Evolutionary conservation across 805 yeast genomes (phyloP), one percentile per base, ranked within the genome.

Genomic region (Candida insectalens): DNA sequence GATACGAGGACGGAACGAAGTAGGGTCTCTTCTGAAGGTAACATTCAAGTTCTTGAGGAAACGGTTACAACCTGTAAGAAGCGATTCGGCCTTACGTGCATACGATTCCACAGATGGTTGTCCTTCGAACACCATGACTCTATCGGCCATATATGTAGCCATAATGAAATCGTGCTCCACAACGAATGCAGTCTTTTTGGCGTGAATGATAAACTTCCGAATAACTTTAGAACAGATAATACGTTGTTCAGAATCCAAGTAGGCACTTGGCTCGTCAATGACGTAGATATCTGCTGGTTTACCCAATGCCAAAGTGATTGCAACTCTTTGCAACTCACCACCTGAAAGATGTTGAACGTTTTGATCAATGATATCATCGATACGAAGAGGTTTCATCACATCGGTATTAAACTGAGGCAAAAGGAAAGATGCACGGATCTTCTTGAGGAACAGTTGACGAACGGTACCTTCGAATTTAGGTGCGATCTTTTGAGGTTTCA

Each of bases 151-250:
- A 60, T 92, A 92, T 13, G 99, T 92, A 45, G 98, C 97, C 99
- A 92, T 92, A 69, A 92, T 92, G 74, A 92, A 92, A 74, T 92
- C 99, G 77, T 92, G 99, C 79, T 92, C 99, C 39, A 92, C 99
- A 51, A 92, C 71, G 60, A 92, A 92, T n/a, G 99, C 98, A 30
- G 97, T 89, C 73, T 89, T 92, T 71, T 89, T 88, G 49, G 96
- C 76, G 59, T 92, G 98, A 59, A 92, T 67, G 53, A 92, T 83
- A 57, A 87, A 92, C 63, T 96, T 81, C 74, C 96, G 83, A 51
- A 92, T 92, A 48, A 92, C 98, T 70, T 92, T 92, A 34, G 98
- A 83, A 71, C 98, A 92, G 47, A 92, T 83, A 55, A 92, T 87
- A 84, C 99, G 96, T 67, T 92, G 99, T 65, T 92, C 99, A 39